Base-by-base conservation (phyloP, 805 yeast species). In the Kuraishia ogatae region DNA sequence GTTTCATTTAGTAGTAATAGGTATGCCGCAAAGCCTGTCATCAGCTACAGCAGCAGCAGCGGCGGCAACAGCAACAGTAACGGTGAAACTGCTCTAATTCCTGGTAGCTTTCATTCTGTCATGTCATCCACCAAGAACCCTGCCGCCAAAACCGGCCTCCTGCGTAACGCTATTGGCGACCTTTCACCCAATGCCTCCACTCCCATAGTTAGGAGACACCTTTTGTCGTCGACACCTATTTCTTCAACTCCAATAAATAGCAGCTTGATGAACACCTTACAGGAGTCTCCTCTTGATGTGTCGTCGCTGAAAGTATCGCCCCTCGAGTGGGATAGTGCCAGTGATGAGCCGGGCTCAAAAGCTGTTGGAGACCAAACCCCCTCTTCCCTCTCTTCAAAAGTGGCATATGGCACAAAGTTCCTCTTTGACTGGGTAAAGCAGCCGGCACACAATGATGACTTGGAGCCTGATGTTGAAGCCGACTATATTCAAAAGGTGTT, bases 401-500 rank as follows among this genome's bases (percentile, higher is more conserved):
- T 35, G 17, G 43, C 43, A 10, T 35, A 35, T 15, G 43, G 43
- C 43, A 35, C 43, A 35, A 35, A 35, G 17, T 35, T 35, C 43
- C 17, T 35, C 4, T 35, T 35, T 35, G 43, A 35, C 43, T 35
- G 6, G 43, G 43, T 35, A 15, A 35, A 35, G 13, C 43, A 35
- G 43, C 43, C 43, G 17, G 43, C 43, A 13, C 4, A 15, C 43
- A 35, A 35, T 15, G n/a, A 35, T 8, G 43, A 35, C 4, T 35
- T 21, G 21, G 53, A 52, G 23, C 53, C 53, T 5, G 53, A 52
- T 21, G 26, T 52, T 28, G 53, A 52, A 23, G 53, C 53, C 4
- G 43, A 52, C 39, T 52, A 52, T 22, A n/a, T 52, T 22, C 46
- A 46, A 22, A 52, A 52, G 48, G 35, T 52, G 21, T 52, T 52